Percentiles rank a stretch among this genome's conserved stretches.
Evolutionary conservation across 768 basidiomycete species (phyloP).

Genomic region (Leccinum aurantiacum): DNA sequence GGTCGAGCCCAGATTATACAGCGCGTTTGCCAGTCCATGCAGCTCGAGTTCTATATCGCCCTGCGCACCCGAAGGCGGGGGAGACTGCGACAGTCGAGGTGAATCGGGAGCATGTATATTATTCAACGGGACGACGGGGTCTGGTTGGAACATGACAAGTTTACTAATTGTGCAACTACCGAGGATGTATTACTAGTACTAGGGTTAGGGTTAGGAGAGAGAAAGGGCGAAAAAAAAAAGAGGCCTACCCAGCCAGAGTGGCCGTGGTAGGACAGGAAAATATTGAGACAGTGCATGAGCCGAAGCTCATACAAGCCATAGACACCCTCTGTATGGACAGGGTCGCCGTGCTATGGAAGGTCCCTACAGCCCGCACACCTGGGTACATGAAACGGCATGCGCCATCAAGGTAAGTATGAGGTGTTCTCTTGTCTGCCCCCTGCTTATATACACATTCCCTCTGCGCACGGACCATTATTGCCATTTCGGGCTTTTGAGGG

Average conservation of each 20-base stretch:
- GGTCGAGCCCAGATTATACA: constrained; percentile 81
- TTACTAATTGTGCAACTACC: no score
- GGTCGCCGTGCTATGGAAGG: constrained; percentile 55
- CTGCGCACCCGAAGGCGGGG: constrained; percentile 63
- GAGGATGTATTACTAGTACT: constrained; percentile 7
- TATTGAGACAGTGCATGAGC: constrained; percentile 79
- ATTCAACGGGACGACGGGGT: not conserved
- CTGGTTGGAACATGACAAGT: constrained; percentile 9
- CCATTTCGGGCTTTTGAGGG: constrained; percentile 16
- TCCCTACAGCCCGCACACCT: constrained; percentile 57
- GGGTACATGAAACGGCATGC: constrained; percentile 51
- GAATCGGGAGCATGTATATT: constrained; percentile 39
- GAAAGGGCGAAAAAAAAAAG: constrained; percentile 14
- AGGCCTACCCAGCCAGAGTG: constrained; percentile 43
- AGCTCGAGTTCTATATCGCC: constrained; percentile 78
- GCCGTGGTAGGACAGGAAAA: constrained; percentile 71
- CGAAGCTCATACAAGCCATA: constrained; percentile 56
- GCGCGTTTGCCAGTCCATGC: constrained; percentile 69
- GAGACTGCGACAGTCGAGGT: constrained; percentile 72
- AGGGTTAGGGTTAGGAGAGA: constrained; percentile 33
- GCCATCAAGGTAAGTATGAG: constrained; percentile 68
- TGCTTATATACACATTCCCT: constrained; percentile 30
- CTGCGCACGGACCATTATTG: constrained; percentile 29
- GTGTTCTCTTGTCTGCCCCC: not conserved
- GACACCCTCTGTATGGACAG: constrained; percentile 47